These are phyloP conservation scores for Aspergillus carbonarius DNA, from an alignment of 2,329 filamentous ascomycete genomes.

Conservation along the genomic window DNA sequence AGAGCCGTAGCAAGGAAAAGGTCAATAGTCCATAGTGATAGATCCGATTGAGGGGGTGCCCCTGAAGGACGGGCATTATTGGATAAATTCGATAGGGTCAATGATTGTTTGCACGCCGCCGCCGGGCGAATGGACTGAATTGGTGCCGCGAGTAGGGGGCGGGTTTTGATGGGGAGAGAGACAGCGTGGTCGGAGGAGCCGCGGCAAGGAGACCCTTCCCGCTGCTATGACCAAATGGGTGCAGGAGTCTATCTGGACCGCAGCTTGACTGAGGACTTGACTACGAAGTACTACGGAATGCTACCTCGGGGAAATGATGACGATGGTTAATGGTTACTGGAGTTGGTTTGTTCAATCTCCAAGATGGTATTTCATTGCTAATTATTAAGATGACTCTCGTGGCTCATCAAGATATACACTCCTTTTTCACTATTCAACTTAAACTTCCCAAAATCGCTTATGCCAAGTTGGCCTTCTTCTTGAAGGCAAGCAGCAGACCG, in stretches of 20 bases:
- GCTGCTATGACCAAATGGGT: neutral
- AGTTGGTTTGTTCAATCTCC: neutral
- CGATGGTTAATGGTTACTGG: no score
- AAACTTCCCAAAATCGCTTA: constrained; percentile 17
- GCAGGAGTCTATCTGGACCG: neutral
- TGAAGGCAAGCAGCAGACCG: constrained; percentile 88
- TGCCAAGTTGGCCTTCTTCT: constrained; percentile 64
- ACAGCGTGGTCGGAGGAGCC: neutral
- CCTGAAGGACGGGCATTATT: constrained; percentile 11
- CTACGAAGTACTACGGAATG: neutral
- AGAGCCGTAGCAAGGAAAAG: constrained; percentile 20
- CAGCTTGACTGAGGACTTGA: neutral
- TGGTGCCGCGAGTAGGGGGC: neutral
- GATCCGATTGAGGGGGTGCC: constrained; percentile 1
- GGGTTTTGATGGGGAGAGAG: neutral
- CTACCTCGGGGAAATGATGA: neutral
- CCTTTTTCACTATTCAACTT: constrained; percentile 11
- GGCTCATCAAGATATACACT: constrained; percentile 17
- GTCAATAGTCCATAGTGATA: constrained; percentile 17
- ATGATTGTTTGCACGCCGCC: neutral
- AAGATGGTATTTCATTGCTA: neutral
- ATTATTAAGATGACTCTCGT: constrained; percentile 17
- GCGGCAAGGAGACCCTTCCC: neutral
- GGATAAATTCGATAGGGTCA: neutral
- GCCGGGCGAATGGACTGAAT: neutral